A percentile compares a stretch with the other conserved stretches of the same genome.
phyloP scores from a whole-genome alignment of 441 rosid species.

The Croton setiger region DNA sequence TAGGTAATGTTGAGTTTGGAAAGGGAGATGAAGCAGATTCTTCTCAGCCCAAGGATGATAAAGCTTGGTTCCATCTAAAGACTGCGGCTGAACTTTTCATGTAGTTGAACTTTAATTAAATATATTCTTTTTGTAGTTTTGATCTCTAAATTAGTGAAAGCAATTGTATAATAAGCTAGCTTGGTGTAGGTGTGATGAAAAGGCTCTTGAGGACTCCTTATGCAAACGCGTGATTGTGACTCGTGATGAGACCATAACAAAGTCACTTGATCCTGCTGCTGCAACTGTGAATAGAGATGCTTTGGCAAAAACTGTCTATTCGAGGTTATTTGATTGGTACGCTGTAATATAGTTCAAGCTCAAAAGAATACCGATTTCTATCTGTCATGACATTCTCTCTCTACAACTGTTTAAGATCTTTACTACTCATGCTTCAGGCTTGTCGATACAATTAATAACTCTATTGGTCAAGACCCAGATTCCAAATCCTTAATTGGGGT shows the following conservation, averaged over 20 bases:
- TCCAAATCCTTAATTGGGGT: constrained; percentile 88
- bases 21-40: constrained; percentile 81
- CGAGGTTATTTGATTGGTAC: constrained; percentile 98
- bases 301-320: constrained; percentile 85
- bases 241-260: constrained; percentile 93
- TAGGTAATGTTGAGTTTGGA: constrained; percentile 81
- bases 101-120: constrained; percentile 33
- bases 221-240: constrained; percentile 94
- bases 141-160: constrained; percentile 16
- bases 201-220: constrained; percentile 75
- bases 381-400: not conserved
- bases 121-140: constrained; percentile 6
- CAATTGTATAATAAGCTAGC: constrained; percentile 22
- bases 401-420: constrained; percentile 19
- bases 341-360: constrained; percentile 16
- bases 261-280: constrained; percentile 75
- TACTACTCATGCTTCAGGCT: constrained; percentile 52
- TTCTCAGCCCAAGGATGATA: constrained; percentile 77
- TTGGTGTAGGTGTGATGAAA: constrained; percentile 77
- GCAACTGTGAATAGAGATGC: constrained; percentile 92
- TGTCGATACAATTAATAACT: constrained; percentile 74
- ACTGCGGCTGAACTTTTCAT: constrained; percentile 83
- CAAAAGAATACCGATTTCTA: constrained; percentile 4
- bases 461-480: constrained; percentile 89
- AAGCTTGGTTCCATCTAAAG: constrained; percentile 68